These are phyloP conservation scores for Hypoxylon sp. DNA, from an alignment of 2,329 filamentous ascomycete species.

Conservation along the genomic window DNA sequence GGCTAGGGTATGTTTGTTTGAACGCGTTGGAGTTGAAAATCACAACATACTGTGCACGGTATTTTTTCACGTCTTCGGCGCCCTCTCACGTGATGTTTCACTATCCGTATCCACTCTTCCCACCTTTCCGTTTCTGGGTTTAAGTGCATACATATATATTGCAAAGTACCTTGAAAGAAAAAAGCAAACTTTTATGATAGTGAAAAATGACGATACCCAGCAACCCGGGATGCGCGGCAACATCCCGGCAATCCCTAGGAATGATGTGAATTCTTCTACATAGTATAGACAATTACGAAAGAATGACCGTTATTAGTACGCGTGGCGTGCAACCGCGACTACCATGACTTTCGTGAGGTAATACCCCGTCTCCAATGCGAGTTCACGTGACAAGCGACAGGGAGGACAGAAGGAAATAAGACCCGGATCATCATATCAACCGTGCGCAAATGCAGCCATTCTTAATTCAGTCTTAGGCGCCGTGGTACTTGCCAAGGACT, in stretches of 20 bases:
- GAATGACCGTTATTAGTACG: slow-evolving; percentile 7
- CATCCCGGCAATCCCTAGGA: slow-evolving; percentile 22
- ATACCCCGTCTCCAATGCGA: slow-evolving; percentile 9
- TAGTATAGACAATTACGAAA: slow-evolving; percentile 6
- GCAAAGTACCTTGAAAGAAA: slow-evolving; percentile 4
- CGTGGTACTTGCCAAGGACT: slow-evolving; percentile 31
- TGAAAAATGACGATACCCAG: slow-evolving; percentile 17
- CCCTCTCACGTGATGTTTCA: slow-evolving; percentile 52
- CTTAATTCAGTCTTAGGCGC: slow-evolving; percentile 6
- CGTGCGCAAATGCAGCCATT: slow-evolving; percentile 15
- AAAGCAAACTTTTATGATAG: slow-evolving; percentile 21
- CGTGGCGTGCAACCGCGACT: slow-evolving; percentile 13
- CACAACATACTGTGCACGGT: slow-evolving; percentile 44
- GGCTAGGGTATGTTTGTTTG: slow-evolving; percentile 45
- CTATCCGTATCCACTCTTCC: background rate
- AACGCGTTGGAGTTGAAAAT: slow-evolving; percentile 43
- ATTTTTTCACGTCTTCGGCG: slow-evolving; percentile 48
- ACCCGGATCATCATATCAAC: slow-evolving; percentile 25
- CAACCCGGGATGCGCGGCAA: slow-evolving; percentile 27
- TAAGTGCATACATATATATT: slow-evolving; percentile 39
- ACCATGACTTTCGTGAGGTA: slow-evolving; percentile 1
- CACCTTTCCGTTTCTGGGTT: slow-evolving; percentile 32
- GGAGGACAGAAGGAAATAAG: background rate
- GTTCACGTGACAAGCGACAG: slow-evolving; percentile 5
- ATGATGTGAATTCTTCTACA: background rate